phyloP scores from a whole-genome alignment of 2,329 filamentous ascomycete genomes.

The Arachnomyces sp. region DNA sequence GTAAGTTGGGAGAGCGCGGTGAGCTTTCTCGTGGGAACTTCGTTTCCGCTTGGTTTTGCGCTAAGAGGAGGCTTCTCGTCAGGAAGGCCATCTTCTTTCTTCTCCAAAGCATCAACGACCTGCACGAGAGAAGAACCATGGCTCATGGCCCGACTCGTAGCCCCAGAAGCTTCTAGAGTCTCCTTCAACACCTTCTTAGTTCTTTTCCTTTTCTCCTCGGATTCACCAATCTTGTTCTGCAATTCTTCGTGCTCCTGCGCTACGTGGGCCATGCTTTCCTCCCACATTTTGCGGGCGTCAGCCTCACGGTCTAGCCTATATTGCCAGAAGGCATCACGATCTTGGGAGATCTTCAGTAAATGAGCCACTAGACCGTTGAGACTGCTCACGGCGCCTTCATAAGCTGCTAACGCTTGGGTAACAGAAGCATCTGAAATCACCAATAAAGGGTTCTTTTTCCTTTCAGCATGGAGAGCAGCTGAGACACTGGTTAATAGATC shows the following conservation, averaged over 20 bases:
- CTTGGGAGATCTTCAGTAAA: constrained; percentile 81
- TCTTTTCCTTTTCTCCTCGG: constrained; percentile 79
- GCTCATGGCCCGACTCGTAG: constrained; percentile 30
- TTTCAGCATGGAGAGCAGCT: constrained; percentile 67
- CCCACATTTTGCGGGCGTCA: constrained; percentile 92
- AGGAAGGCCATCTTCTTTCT: constrained; percentile 22
- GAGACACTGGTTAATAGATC: constrained; percentile 84
- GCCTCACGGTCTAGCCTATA: constrained; percentile 86
- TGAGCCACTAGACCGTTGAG: constrained; percentile 78
- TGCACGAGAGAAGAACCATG: constrained; percentile 21
- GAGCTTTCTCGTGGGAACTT: constrained; percentile 50
- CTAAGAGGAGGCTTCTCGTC: constrained; percentile 17
- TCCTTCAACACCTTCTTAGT: constrained; percentile 87
- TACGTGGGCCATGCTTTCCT: constrained; percentile 98
- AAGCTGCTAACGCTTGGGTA: constrained; percentile 70
- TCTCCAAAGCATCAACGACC: constrained; percentile 28
- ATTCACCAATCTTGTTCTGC: constrained; percentile 78
- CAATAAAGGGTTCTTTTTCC: constrained; percentile 59
- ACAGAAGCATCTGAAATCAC: constrained; percentile 70
- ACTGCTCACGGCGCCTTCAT: constrained; percentile 83
- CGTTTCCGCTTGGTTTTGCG: constrained; percentile 26
- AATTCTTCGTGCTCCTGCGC: constrained; percentile 88
- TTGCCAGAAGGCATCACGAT: constrained; percentile 95
- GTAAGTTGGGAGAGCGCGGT: constrained; percentile 60
- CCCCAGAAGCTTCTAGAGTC: constrained; percentile 57